A percentile compares a stretch with the other conserved stretches of the same genome.
phyloP scores from a whole-genome alignment of 305 asterid species.

The Rubia tinctorum region DNA sequence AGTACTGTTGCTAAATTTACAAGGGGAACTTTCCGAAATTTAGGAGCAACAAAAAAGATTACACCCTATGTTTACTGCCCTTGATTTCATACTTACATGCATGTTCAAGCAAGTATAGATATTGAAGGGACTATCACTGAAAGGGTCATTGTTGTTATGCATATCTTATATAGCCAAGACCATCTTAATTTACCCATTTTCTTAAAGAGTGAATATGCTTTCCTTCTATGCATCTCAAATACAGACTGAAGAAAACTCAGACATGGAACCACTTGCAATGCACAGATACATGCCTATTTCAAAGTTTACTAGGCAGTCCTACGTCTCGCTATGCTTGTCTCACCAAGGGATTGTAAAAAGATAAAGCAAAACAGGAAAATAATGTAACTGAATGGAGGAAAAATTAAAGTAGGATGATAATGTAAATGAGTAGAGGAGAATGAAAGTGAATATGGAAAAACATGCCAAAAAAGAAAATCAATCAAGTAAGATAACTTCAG shows the following conservation, averaged over 20 bases:
- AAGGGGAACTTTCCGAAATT: not conserved
- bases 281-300: not conserved
- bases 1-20: not conserved
- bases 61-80: not conserved
- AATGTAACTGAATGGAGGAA: not conserved
- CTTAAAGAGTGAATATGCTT: not conserved
- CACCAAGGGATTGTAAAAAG: not conserved
- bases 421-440: not conserved
- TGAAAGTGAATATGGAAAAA: not conserved
- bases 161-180: not conserved
- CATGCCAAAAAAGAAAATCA: not conserved
- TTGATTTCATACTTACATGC: not conserved
- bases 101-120: not conserved
- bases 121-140: not conserved
- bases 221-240: not conserved
- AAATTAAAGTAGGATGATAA: not conserved
- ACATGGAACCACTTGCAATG: not conserved
- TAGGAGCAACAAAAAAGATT: not conserved
- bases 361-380: not conserved
- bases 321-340: not conserved
- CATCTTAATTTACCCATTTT: not conserved
- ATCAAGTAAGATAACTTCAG: not conserved
- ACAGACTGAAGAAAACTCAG: not conserved
- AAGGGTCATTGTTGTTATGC: not conserved
- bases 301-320: not conserved